A percentile compares a stretch with the other conserved stretches of the same genome.
These are phyloP conservation scores for Pyrenophora graminea DNA, from an alignment of 2,329 filamentous ascomycete genomes.

Conservation along the genomic window DNA sequence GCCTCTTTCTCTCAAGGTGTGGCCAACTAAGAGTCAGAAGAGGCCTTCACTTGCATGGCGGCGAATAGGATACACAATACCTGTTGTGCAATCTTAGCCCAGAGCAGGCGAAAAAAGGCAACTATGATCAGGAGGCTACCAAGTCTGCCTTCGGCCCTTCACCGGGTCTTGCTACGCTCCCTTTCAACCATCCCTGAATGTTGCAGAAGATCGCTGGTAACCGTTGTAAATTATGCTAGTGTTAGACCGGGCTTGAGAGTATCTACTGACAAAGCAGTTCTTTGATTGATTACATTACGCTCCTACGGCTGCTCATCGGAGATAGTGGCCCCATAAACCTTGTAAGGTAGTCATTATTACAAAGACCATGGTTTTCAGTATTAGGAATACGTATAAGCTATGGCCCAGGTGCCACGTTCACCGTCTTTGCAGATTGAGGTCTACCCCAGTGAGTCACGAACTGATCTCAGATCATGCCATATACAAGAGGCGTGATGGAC, in stretches of 20 bases:
- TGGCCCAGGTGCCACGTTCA: constrained; percentile 23
- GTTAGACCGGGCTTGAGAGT: constrained; percentile 14
- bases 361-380: neutral
- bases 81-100: constrained; percentile 12
- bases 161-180: constrained; percentile 7
- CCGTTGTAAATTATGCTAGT: constrained; percentile 10
- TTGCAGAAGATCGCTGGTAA: constrained; percentile 31
- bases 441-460: constrained; percentile 38
- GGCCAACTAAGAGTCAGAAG: constrained; percentile 22
- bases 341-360: constrained; percentile 10
- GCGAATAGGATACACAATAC: constrained; percentile 26
- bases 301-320: constrained; percentile 25
- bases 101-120: constrained; percentile 39
- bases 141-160: constrained; percentile 7
- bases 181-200: constrained; percentile 20
- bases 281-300: constrained; percentile 15
- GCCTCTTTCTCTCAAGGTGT: constrained; percentile 2
- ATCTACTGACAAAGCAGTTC: constrained; percentile 4
- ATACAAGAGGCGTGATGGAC: constrained; percentile 12
- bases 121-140: constrained; percentile 18
- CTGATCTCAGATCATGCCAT: constrained; percentile 18
- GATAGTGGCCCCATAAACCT: constrained; percentile 7
- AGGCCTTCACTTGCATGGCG: constrained; percentile 13
- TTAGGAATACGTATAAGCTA: constrained; percentile 11
- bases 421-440: constrained; percentile 22